Base-by-base conservation (phyloP, 2,329 filamentous ascomycete species). In the Endoconidiophora laricicola region DNA sequence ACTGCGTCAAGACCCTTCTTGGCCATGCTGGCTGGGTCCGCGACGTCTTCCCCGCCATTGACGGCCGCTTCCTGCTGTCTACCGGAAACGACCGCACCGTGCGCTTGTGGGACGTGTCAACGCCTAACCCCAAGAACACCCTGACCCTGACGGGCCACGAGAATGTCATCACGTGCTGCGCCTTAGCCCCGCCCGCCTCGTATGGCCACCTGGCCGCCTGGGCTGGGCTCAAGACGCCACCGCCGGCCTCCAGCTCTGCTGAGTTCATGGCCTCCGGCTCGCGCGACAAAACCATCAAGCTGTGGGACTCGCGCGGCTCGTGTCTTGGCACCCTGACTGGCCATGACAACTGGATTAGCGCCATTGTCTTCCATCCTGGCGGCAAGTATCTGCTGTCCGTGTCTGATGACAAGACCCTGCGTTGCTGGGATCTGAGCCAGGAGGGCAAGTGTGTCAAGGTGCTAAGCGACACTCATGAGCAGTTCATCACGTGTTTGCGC, bases 311-410 rank as follows among this genome's bases (percentile, higher is more conserved):
- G 9, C 76, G 86, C 49, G 90, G 90, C 29, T 86, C 81, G 9
- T 77, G 86, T 55, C 79, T 95, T 61, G 90, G 86, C 62, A 91
- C 83, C 0, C 70, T 96, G 1, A 68, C 79, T 1, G 90, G 90
- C 1, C 90, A 95, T 61, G 88, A 95, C 62, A 95, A 95, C 62
- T 96, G 90, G 90, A 78, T 96, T 6, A 79, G 86, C 29, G 83
- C 76, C 0, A 65, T 95, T 4, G 79, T 86, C 7, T 96, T 94
- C 63, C 90, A 95, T 59, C 90, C 90, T 0, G 84, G 86, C 6
- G 90, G 90, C 41, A 93, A 90, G 64, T 95, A 91, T 59, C 72
- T 96, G 1, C 67, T 96, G 4, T 88, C 82, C 5, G 85, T 83
- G 18, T 76, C 82, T 14, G 90, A 96, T 62, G 90, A 96, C 67